Percentiles rank a stretch among this genome's conserved stretches.
These are phyloP conservation scores for Globisporangium cystogenes DNA, from an alignment of 352 stramenopile genomes.

Conservation along the genomic window DNA sequence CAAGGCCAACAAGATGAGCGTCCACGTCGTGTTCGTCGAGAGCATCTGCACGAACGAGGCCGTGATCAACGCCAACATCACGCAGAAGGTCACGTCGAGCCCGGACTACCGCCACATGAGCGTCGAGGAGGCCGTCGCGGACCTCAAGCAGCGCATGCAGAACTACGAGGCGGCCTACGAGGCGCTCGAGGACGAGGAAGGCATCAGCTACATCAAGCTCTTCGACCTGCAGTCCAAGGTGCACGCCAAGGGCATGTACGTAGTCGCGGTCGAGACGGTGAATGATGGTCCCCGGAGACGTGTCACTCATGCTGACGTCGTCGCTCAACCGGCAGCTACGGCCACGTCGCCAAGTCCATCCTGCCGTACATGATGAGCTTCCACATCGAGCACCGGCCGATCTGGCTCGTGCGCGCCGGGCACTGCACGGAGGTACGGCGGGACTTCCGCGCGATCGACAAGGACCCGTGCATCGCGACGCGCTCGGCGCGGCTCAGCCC, in stretches of 20 bases:
- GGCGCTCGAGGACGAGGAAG: slow-evolving; percentile 78
- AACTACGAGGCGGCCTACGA: slow-evolving; percentile 89
- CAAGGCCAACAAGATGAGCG: slow-evolving; percentile 53
- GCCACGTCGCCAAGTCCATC: slow-evolving; percentile 90
- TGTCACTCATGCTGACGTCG: no score
- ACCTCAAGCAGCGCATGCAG: slow-evolving; percentile 80
- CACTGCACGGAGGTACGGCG: slow-evolving; percentile 72
- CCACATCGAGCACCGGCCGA: slow-evolving; percentile 90
- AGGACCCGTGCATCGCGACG: slow-evolving; percentile 68
- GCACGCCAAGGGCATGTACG: slow-evolving; percentile 79
- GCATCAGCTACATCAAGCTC: slow-evolving; percentile 88
- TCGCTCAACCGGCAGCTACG: slow-evolving; percentile 53
- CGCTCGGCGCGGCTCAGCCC: slow-evolving; percentile 82
- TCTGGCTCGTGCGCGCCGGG: slow-evolving; percentile 90
- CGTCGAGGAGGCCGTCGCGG: slow-evolving; percentile 58
- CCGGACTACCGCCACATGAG: slow-evolving; percentile 82
- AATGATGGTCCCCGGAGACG: no score
- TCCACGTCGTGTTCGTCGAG: slow-evolving; percentile 92
- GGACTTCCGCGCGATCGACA: slow-evolving; percentile 64
- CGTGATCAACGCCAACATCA: slow-evolving; percentile 83
- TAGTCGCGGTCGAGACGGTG: no score
- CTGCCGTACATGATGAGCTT: slow-evolving; percentile 93
- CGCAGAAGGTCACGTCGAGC: slow-evolving; percentile 64
- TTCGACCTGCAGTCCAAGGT: slow-evolving; percentile 88
- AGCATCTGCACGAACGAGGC: slow-evolving; percentile 91